Evolutionary conservation across 495 filamentous ascomycete species (phyloP).

Genomic region (Penicillium parvum): DNA sequence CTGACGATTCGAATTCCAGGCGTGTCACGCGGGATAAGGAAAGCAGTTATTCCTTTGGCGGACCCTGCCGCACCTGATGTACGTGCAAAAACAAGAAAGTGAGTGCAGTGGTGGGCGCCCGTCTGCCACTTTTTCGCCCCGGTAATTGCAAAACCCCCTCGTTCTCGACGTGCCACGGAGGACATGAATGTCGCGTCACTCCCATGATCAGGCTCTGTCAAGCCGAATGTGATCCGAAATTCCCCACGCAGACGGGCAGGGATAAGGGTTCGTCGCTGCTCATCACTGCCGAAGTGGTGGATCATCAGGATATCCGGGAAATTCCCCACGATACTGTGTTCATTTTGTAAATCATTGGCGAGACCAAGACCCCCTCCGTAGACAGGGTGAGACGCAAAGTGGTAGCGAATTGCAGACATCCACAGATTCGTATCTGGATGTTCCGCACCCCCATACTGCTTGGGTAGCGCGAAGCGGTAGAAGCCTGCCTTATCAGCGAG

Average conservation of each 20-base stretch:
- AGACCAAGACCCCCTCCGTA: constrained; percentile 48
- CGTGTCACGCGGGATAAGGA: constrained; percentile 47
- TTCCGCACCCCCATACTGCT: constrained; percentile 48
- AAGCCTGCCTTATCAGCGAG: constrained; percentile 53
- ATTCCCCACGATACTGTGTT: constrained; percentile 56
- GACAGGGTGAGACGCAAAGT: constrained; percentile 46
- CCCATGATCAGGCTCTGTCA: constrained; percentile 58
- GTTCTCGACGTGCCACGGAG: constrained; percentile 38
- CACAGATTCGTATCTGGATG: constrained; percentile 49
- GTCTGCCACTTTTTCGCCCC: constrained; percentile 61
- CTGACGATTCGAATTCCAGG: constrained; percentile 45
- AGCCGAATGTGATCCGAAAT: constrained; percentile 51
- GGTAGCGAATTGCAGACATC: constrained; percentile 57
- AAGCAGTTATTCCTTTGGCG: constrained; percentile 52
- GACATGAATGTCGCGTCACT: constrained; percentile 57
- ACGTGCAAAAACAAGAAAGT: constrained; percentile 56
- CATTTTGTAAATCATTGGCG: constrained; percentile 59
- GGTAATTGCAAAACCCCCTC: constrained; percentile 47
- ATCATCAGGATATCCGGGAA: constrained; percentile 57
- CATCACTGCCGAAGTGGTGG: constrained; percentile 47
- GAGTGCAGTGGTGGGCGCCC: constrained; percentile 53
- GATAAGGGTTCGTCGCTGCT: constrained; percentile 50
- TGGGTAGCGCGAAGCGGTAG: constrained; percentile 52
- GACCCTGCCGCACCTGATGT: constrained; percentile 44
- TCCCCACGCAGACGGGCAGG: constrained; percentile 42